Percentiles rank a stretch among this genome's conserved stretches.
Conservation (phyloP, 148 eudicot species). For the Hydrangea macrophylla region DNA sequence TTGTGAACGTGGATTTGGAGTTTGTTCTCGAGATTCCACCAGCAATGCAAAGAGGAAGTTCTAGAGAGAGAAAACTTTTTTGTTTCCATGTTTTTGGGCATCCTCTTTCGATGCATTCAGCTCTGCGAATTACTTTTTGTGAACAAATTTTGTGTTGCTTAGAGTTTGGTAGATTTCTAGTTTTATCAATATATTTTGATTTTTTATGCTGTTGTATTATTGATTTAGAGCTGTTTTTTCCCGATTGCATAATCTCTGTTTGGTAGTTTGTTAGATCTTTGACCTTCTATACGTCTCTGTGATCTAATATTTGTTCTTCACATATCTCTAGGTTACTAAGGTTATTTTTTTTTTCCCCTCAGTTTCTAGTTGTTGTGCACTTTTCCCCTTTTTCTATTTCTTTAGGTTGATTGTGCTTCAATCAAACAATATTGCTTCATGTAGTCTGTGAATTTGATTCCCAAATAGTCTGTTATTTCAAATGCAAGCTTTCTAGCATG, state of each 20-base stretch:
- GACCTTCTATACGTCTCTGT: no score
- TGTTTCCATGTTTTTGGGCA: not conserved
- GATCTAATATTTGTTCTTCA: not conserved
- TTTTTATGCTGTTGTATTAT: not conserved
- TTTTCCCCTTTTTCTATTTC: slow-evolving; percentile 12
- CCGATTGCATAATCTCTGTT: no score
- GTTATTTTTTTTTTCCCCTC: not conserved
- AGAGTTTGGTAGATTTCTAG: not conserved
- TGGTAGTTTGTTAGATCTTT: no score
- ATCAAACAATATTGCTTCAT: slow-evolving; percentile 25
- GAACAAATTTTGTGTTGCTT: not conserved
- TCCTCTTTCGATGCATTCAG: not conserved
- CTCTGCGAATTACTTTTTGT: not conserved
- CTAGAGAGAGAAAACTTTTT: not conserved
- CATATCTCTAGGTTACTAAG: not conserved
- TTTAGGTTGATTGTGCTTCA: slow-evolving; percentile 17
- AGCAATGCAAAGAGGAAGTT: not conserved
- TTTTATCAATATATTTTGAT: not conserved
- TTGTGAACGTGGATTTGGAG: slow-evolving; percentile 2
- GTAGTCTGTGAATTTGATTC: slow-evolving; percentile 24
- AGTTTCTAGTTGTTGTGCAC: not conserved
- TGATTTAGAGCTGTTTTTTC: no score
- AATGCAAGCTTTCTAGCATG: slow-evolving; percentile 20
- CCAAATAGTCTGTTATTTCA: slow-evolving; percentile 16
- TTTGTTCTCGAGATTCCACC: not conserved